Base-by-base conservation (phyloP, 176 grass and related monocot species). In the Dendrocalamus sinicus region DNA sequence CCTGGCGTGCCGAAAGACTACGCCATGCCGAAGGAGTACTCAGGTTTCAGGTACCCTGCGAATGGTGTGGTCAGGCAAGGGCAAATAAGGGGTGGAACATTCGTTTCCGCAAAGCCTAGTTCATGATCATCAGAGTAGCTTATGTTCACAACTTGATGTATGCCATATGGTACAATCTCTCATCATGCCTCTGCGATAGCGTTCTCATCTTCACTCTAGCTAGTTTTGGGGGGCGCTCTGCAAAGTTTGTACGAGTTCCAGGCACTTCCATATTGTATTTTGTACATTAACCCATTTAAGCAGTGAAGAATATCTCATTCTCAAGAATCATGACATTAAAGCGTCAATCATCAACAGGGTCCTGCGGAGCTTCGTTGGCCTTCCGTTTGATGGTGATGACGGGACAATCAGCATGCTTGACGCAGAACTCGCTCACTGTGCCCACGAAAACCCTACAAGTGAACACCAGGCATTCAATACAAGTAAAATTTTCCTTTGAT, bases 381-480 rank as follows among this genome's bases (percentile, higher is more conserved):
- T 94, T 99, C 54, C 96, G 89, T 67, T 95, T 99, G 54, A 99
- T 99, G 83, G 93, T 92, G 84, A 92, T 89, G 74, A 99, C 93
- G 8, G 96, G 93, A 45, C 93, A 96, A 54, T 96, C 93, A 2
- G 90, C 96, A 82, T 98, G 96, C 92, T 95, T 98, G 26, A 94
- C 96, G 19, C 91, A 95, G 90, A 91, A 98, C 78, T 96, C 93
- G 70, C 93, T 96, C 70, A 96, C 96, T 16, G 96, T 91, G 19
- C 93, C 96, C 44, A 99, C 93, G 68, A 94, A 96, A 89, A 96
- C 96, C 90, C 96, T 94, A 46, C 40, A 88, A 83, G 77, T 14
- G 40, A 88, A 53, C 26, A 63, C 4, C 41, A 57, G 6, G 4
- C 4, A 80, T 39, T 83, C 10, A 12, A 13, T 55, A 35, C 78